Percentiles rank a stretch among this genome's conserved stretches.
phyloP scores from a whole-genome alignment of 2,329 filamentous ascomycete genomes.

The Sporothrix dimorphospora region DNA sequence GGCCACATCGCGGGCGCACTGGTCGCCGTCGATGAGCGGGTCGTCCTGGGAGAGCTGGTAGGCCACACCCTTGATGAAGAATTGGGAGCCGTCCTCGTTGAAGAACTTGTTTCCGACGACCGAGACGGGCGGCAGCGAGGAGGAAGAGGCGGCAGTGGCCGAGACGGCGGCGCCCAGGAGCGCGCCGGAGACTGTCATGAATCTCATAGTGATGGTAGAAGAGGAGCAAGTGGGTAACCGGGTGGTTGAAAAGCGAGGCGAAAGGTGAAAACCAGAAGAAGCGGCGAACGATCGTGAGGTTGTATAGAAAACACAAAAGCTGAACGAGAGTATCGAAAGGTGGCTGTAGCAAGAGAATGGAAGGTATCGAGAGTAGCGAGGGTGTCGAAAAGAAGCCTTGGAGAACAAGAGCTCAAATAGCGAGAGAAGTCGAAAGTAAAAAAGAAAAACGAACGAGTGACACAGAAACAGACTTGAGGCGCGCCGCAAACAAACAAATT shows the following conservation, averaged over 20 bases:
- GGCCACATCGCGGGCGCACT: slow-evolving; percentile 74
- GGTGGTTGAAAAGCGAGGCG: background rate
- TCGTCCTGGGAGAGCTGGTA: slow-evolving; percentile 69
- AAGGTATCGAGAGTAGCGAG: background rate
- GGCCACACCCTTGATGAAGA: slow-evolving; percentile 75
- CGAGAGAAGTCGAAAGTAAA: background rate
- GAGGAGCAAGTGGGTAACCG: background rate
- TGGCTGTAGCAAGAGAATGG: background rate
- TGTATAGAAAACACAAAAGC: background rate
- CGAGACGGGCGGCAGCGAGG: slow-evolving; percentile 51
- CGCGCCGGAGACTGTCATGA: slow-evolving; percentile 42
- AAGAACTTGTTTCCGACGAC: slow-evolving; percentile 82
- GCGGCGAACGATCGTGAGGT: background rate
- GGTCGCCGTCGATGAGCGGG: slow-evolving; percentile 73
- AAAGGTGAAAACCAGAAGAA: background rate
- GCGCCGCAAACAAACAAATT: slow-evolving; percentile 1
- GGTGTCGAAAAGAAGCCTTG: background rate
- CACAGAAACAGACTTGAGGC: background rate
- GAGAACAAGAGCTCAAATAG: background rate
- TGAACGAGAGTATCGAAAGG: background rate
- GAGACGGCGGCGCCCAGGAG: slow-evolving; percentile 41
- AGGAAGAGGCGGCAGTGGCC: slow-evolving; percentile 25
- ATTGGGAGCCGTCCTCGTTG: slow-evolving; percentile 75
- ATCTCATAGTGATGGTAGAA: slow-evolving; percentile 44
- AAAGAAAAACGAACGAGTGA: slow-evolving; percentile 16